Percentiles rank a stretch among this genome's conserved stretches.
Conservation (phyloP, 2,329 filamentous ascomycete species). For the Simplicillium sp. region DNA sequence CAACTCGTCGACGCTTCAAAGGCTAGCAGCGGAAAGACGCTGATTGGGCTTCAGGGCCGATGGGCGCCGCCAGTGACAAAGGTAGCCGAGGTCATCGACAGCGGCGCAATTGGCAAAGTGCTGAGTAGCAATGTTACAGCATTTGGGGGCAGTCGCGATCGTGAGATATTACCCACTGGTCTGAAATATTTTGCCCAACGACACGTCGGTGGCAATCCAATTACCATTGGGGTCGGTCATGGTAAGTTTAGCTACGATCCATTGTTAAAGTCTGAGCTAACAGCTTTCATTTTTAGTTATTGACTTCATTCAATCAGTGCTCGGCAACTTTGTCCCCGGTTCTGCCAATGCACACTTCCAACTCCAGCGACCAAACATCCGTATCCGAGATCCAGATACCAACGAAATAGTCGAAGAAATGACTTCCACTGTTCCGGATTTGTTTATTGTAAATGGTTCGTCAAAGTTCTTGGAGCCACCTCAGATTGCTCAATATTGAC, state of each 20-base stretch:
- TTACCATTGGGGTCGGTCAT: constrained; percentile 23
- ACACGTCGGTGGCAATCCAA: constrained; percentile 25
- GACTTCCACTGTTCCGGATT: too few relatives aligned
- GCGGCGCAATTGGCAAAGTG: constrained; percentile 34
- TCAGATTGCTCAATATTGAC: too few relatives aligned
- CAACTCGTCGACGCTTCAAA: constrained; percentile 25
- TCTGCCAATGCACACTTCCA: constrained; percentile 25
- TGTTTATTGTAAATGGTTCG: too few relatives aligned
- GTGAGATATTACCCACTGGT: constrained; percentile 16
- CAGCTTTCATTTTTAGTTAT: constrained; percentile 16
- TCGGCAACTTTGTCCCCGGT: constrained; percentile 26
- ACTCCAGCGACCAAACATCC: constrained; percentile 26
- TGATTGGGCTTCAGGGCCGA: constrained; percentile 37
- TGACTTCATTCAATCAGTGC: constrained; percentile 25
- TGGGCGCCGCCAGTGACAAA: constrained; percentile 28
- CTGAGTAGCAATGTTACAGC: constrained; percentile 31
- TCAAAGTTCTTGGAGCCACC: too few relatives aligned
- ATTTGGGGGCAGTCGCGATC: constrained; percentile 17
- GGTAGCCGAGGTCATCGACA: constrained; percentile 29
- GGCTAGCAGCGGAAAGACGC: constrained; percentile 20
- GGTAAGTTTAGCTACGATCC: too few relatives aligned
- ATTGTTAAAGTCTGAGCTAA: constrained; percentile 1
- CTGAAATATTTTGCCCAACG: constrained; percentile 34
- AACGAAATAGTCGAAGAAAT: too few relatives aligned
- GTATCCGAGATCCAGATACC: too few relatives aligned